Percentiles rank a stretch among this genome's conserved stretches.
phyloP scores from a whole-genome alignment of 2,329 filamentous ascomycete genomes.

The Fusarium neocosmosporiellum region DNA sequence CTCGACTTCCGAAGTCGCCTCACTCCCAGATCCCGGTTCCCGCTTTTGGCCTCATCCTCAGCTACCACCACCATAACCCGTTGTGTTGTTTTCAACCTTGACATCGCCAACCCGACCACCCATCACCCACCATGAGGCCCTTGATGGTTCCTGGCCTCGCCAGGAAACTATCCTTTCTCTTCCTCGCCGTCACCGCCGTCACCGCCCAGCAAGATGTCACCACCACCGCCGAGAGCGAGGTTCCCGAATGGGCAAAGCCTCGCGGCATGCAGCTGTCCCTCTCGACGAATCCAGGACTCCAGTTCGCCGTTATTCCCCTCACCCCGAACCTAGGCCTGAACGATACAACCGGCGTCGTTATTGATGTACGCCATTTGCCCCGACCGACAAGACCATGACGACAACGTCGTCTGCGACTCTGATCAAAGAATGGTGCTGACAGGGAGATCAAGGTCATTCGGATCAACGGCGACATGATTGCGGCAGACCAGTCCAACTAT shows the following conservation, averaged over 20 bases:
- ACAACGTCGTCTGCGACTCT: background rate
- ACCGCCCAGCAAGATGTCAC: conserved; percentile 48
- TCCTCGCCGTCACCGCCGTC: conserved; percentile 43
- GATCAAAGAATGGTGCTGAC: conserved; percentile 12
- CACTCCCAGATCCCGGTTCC: conserved; percentile 10
- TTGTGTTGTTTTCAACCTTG: background rate
- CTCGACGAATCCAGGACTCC: conserved; percentile 43
- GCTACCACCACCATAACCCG: background rate
- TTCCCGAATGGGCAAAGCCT: conserved; percentile 53
- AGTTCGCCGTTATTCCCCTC: conserved; percentile 59
- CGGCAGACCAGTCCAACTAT: conserved; percentile 58
- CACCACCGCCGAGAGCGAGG: conserved; percentile 49
- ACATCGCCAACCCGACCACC: background rate
- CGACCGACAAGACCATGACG: background rate
- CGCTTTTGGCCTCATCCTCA: conserved; percentile 9
- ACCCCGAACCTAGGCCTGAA: conserved; percentile 57
- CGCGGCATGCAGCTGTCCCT: conserved; percentile 57
- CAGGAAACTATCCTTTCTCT: conserved; percentile 24
- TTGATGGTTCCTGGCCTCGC: conserved; percentile 11
- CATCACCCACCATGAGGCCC: conserved; percentile 21
- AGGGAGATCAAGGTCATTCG: conserved; percentile 51
- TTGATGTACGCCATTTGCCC: conserved; percentile 49
- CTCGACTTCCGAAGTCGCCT: conserved; percentile 24
- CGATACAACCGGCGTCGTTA: conserved; percentile 45
- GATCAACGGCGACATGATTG: conserved; percentile 58